A percentile compares a stretch with the other conserved stretches of the same genome.
Conservation (phyloP, 352 stramenopile genomes). For the Elongisporangium undulatum region DNA sequence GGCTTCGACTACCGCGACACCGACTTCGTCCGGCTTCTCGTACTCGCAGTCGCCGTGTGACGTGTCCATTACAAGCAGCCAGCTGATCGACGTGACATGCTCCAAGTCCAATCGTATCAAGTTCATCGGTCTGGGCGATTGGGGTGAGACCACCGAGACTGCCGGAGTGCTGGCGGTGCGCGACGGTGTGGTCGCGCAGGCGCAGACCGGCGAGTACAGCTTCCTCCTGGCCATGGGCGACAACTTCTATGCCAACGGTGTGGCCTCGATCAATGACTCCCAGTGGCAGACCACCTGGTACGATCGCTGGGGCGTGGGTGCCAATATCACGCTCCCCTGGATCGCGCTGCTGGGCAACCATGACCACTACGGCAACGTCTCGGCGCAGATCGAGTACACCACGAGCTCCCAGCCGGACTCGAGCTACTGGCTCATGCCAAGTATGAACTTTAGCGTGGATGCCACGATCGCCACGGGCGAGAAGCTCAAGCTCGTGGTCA, state of each 20-base stretch:
- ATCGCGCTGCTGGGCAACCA: constrained; percentile 36
- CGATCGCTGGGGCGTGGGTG: constrained; percentile 26
- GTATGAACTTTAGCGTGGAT: constrained; percentile 29
- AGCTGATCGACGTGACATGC: constrained; percentile 9
- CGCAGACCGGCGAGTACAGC: constrained; percentile 19
- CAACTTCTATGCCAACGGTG: constrained; percentile 42
- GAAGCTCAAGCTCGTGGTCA: constrained; percentile 27
- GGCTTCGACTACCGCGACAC: too few species aligned
- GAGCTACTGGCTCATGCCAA: constrained; percentile 37
- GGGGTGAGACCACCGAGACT: constrained; percentile 22
- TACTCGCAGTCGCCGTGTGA: not conserved
- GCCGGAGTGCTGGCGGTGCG: constrained; percentile 22
- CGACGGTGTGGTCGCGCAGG: constrained; percentile 18
- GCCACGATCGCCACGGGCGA: constrained; percentile 15
- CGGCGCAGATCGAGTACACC: constrained; percentile 26
- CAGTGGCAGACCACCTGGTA: constrained; percentile 26
- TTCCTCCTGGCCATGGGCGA: constrained; percentile 33
- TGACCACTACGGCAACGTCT: constrained; percentile 30
- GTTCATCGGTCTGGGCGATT: constrained; percentile 32
- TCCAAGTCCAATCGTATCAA: constrained; percentile 15
- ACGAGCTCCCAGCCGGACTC: constrained; percentile 10
- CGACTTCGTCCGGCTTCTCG: too few species aligned
- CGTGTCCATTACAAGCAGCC: constrained; percentile 4
- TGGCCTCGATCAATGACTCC: constrained; percentile 18
- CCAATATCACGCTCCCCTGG: constrained; percentile 30